These are phyloP conservation scores for Iberis pinnata DNA, from an alignment of 345 rosid genomes.

Conservation along the genomic window DNA sequence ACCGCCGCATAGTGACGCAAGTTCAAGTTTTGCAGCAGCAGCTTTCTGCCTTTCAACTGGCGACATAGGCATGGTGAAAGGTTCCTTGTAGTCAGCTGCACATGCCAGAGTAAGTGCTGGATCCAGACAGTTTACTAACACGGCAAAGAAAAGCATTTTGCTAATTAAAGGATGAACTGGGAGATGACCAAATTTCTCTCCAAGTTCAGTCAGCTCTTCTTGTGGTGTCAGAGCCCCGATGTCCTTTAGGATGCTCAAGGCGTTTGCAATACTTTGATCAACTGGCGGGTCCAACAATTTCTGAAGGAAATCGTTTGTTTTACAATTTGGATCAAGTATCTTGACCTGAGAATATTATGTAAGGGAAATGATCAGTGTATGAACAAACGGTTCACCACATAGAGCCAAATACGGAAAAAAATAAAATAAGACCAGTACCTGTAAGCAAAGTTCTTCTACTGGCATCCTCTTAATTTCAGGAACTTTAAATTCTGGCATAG, in stretches of 20 bases:
- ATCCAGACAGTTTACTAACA: constrained; percentile 85
- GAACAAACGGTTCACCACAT: background rate
- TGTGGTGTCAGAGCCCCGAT: constrained; percentile 76
- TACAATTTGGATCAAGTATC: constrained; percentile 67
- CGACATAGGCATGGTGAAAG: constrained; percentile 73
- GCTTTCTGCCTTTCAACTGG: constrained; percentile 71
- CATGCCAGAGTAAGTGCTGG: constrained; percentile 95
- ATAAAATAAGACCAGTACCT: constrained; percentile 55
- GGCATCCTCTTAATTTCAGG: constrained; percentile 95
- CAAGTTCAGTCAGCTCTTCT: constrained; percentile 80
- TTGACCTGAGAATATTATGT: constrained; percentile 49
- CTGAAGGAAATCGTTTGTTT: constrained; percentile 56
- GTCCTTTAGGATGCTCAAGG: constrained; percentile 64
- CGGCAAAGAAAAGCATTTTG: constrained; percentile 90
- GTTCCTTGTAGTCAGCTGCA: constrained; percentile 84
- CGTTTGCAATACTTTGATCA: constrained; percentile 62
- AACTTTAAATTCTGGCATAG: constrained; percentile 68
- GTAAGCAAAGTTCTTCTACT: constrained; percentile 90
- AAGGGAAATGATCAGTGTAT: constrained; percentile 16
- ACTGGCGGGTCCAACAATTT: constrained; percentile 88
- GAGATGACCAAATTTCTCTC: constrained; percentile 73
- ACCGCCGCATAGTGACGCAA: constrained; percentile 76
- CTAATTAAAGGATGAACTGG: constrained; percentile 89
- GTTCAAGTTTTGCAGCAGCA: constrained; percentile 60
- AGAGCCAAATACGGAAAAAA: no score